Evolutionary conservation across 805 yeast species (phyloP).

Genomic region (Candida verbasci): DNA sequence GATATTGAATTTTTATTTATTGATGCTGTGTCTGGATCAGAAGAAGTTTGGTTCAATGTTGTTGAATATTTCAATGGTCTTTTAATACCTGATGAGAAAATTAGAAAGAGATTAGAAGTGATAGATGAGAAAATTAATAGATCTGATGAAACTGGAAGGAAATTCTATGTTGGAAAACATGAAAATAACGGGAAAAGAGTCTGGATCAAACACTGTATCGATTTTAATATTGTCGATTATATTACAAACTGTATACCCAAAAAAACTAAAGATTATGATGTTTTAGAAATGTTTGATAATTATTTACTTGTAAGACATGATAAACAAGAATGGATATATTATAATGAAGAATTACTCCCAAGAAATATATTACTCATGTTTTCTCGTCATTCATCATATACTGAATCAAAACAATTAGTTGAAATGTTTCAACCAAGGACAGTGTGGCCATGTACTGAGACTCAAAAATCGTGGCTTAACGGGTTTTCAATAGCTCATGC

Average conservation of each 20-base stretch:
- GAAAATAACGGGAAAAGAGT: conserved; percentile 13
- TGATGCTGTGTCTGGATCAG: conserved; percentile 47
- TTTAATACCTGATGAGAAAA: conserved; percentile 8
- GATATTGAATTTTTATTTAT: conserved; percentile 36
- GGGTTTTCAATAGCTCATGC: conserved; percentile 38
- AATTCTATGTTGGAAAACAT: conserved; percentile 4
- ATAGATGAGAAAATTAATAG: background rate
- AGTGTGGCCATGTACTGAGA: conserved; percentile 42
- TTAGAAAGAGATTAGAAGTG: conserved; percentile 5
- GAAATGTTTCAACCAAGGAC: conserved; percentile 32
- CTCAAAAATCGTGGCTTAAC: conserved; percentile 25
- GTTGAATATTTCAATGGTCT: conserved; percentile 17
- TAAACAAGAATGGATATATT: conserved; percentile 25
- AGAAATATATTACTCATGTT: conserved; percentile 33
- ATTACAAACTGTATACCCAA: conserved; percentile 26
- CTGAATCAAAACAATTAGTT: conserved; percentile 34
- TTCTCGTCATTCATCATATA: conserved; percentile 46
- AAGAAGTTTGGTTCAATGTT: conserved; percentile 46
- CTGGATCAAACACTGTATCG: conserved; percentile 31
- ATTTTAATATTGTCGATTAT: conserved; percentile 32
- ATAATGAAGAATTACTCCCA: conserved; percentile 27
- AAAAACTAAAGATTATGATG: conserved; percentile 11
- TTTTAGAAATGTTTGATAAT: conserved; percentile 17
- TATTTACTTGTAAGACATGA: conserved; percentile 19
- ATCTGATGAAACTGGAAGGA: background rate